A percentile compares a stretch with the other conserved stretches of the same genome.
Conservation (phyloP, 768 basidiomycete species). For the Macrocybe gigantea region DNA sequence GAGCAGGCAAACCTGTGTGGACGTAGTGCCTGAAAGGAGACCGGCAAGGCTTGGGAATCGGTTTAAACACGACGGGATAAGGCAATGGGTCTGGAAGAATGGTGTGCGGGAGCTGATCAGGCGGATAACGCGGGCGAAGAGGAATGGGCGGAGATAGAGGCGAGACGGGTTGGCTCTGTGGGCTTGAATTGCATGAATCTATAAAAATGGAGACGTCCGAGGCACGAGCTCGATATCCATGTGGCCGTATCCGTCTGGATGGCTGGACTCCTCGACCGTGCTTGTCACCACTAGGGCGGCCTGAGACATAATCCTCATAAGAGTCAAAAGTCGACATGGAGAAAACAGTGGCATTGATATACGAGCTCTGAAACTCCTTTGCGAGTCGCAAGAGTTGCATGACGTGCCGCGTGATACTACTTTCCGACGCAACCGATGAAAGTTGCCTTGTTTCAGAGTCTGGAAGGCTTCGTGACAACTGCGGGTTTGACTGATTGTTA, state of each 20-base stretch:
- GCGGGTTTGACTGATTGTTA: background rate
- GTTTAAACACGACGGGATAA: background rate
- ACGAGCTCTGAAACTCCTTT: constrained; percentile 51
- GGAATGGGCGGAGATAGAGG: background rate
- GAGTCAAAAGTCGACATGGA: constrained; percentile 30
- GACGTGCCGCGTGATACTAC: constrained; percentile 18
- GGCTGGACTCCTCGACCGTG: constrained; percentile 2
- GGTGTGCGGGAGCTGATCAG: background rate
- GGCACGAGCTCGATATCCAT: background rate
- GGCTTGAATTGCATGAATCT: background rate
- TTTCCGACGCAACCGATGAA: constrained; percentile 7
- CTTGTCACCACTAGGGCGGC: constrained; percentile 4
- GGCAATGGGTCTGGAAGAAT: background rate
- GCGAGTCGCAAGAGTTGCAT: constrained; percentile 44
- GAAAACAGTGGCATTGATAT: constrained; percentile 49
- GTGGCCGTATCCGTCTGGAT: background rate
- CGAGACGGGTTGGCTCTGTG: background rate
- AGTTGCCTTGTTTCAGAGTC: background rate
- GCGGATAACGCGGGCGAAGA: background rate
- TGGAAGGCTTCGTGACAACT: background rate
- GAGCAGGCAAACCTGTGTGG: background rate
- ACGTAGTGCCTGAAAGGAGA: background rate
- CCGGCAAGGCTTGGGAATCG: background rate
- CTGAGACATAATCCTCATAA: constrained; percentile 12
- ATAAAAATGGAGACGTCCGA: background rate